These are phyloP conservation scores for Pseudopithomyces chartarum DNA, from an alignment of 2,329 filamentous ascomycete genomes.

Conservation along the genomic window DNA sequence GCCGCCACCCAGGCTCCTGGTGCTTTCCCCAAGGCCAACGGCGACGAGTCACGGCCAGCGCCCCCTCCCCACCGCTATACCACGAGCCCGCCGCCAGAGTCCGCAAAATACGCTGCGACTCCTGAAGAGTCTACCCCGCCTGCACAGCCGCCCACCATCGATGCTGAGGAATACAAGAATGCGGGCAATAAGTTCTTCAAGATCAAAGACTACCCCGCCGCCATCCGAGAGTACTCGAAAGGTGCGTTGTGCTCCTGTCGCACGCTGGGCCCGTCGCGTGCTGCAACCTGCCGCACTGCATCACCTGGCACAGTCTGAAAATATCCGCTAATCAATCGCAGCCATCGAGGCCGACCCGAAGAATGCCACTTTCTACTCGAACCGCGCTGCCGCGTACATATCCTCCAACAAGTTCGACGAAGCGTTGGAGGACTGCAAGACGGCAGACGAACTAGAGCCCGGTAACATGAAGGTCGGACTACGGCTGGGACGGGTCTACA, in stretches of 20 bases:
- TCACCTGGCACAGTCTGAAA: conserved; percentile 17
- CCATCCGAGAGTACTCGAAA: conserved; percentile 93
- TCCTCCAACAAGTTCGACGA: conserved; percentile 77
- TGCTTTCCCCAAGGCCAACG: conserved; percentile 56
- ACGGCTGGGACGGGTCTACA: conserved; percentile 87
- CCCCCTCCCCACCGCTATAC: conserved; percentile 72
- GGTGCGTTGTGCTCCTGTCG: conserved; percentile 60
- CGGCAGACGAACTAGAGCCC: conserved; percentile 81
- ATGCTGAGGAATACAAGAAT: conserved; percentile 90
- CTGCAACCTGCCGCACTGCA: conserved; percentile 19
- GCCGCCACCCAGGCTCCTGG: conserved; percentile 50
- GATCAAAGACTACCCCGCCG: conserved; percentile 83
- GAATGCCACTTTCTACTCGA: conserved; percentile 89
- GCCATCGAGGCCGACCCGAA: conserved; percentile 86
- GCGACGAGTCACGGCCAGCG: conserved; percentile 59
- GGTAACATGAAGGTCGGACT: conserved; percentile 86
- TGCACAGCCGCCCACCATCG: conserved; percentile 60
- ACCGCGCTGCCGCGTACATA: conserved; percentile 94
- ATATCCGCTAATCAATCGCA: conserved; percentile 49
- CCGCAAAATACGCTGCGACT: conserved; percentile 44
- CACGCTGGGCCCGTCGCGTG: conserved; percentile 16
- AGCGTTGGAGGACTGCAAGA: conserved; percentile 85
- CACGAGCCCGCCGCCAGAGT: conserved; percentile 54
- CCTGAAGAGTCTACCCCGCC: conserved; percentile 46
- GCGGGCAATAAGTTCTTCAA: conserved; percentile 97